Evolutionary conservation across 306 rosid species (phyloP).

Genomic region (Quercus bicolor): DNA sequence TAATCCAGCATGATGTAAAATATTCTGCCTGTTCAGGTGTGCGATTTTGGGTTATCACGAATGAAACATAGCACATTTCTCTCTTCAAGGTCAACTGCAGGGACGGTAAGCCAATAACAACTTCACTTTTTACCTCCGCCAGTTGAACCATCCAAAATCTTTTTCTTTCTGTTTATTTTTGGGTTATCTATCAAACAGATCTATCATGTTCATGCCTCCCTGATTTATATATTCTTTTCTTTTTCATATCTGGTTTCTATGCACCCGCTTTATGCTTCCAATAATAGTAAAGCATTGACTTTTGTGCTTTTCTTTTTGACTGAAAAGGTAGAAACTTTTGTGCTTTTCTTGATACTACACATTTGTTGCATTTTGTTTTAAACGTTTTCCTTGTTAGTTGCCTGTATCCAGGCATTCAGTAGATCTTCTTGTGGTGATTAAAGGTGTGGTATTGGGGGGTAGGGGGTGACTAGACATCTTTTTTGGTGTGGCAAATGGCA

Average conservation of each 20-base stretch:
- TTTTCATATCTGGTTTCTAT: neutral
- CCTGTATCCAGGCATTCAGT: neutral
- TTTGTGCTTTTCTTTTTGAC: neutral
- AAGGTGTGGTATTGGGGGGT: neutral
- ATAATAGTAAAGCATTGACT: neutral
- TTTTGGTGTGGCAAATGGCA: neutral
- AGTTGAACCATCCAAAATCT: neutral
- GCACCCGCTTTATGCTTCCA: neutral
- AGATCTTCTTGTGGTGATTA: neutral
- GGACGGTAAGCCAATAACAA: constrained; percentile 63
- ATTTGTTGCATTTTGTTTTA: neutral
- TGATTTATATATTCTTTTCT: constrained; percentile 1
- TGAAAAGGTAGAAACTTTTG: no score
- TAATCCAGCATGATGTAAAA: constrained; percentile 12
- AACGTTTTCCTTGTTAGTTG: neutral
- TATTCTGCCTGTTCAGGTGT: constrained; percentile 53
- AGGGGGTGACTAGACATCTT: neutral
- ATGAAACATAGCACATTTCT: constrained; percentile 94
- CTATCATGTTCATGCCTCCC: neutral
- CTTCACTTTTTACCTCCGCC: neutral
- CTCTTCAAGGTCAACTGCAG: constrained; percentile 97
- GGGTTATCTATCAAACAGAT: neutral
- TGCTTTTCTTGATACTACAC: neutral
- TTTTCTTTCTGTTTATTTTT: neutral
- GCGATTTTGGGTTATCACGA: constrained; percentile 92